Conservation (phyloP, 495 filamentous ascomycete genomes). For the Neurospora sp. region DNA sequence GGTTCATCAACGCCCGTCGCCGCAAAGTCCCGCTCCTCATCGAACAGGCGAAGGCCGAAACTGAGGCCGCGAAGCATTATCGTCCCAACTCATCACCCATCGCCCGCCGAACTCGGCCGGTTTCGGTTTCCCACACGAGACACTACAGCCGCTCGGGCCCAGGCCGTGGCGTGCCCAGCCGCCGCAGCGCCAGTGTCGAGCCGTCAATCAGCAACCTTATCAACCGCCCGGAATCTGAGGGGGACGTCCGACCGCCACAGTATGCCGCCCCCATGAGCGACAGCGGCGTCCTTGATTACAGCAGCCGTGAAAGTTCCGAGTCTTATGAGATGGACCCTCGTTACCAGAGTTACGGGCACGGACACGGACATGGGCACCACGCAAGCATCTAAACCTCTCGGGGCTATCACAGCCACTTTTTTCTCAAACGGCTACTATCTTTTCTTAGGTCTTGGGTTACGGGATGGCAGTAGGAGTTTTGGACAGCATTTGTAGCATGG, state of each 20-base stretch:
- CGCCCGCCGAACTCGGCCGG: background rate
- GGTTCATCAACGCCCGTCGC: constrained; percentile 88
- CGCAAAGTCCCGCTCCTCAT: constrained; percentile 63
- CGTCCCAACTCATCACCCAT: background rate
- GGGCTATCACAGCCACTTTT: too few species aligned
- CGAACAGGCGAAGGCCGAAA: constrained; percentile 39
- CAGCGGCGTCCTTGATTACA: constrained; percentile 24
- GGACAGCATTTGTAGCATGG: background rate
- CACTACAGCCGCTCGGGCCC: background rate
- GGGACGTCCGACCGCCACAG: constrained; percentile 19
- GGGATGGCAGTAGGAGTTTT: background rate
- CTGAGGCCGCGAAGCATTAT: constrained; percentile 17
- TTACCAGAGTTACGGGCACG: background rate
- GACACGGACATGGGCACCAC: background rate
- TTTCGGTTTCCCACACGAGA: background rate
- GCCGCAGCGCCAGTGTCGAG: constrained; percentile 4
- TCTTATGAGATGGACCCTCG: background rate
- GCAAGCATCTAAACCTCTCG: background rate
- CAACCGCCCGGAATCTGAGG: constrained; percentile 12
- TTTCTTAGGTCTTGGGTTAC: background rate
- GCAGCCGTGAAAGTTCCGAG: constrained; percentile 15
- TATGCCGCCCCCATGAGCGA: constrained; percentile 26
- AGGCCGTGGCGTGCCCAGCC: background rate
- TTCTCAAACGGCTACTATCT: too few species aligned
- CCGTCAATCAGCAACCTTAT: constrained; percentile 9